Evolutionary conservation across 441 rosid genomes (phyloP).

Genomic region (Aleurites moluccanus): DNA sequence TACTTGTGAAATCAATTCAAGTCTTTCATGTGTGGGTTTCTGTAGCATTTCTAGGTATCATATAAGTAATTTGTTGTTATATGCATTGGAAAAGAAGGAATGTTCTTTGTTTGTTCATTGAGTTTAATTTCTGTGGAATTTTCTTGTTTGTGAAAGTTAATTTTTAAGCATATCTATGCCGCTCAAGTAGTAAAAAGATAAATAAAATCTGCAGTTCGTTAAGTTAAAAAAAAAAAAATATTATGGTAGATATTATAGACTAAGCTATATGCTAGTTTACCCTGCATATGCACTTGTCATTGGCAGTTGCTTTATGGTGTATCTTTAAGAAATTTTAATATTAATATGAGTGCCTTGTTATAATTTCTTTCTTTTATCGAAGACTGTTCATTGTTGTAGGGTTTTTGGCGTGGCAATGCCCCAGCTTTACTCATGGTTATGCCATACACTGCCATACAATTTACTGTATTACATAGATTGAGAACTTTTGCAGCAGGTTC

Average conservation of each 20-base stretch:
- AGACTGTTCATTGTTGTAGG: constrained; percentile 49
- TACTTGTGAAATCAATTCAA: too few species aligned
- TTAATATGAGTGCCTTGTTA: background rate
- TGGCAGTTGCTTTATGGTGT: background rate
- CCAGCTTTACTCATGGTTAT: constrained; percentile 98
- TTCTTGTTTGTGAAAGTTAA: background rate
- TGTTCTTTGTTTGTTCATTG: background rate
- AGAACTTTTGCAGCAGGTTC: constrained; percentile 87
- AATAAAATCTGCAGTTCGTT: background rate
- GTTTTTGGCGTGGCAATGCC: constrained; percentile 98
- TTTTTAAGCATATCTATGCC: background rate
- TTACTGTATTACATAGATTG: constrained; percentile 75
- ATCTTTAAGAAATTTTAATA: background rate
- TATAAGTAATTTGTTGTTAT: too few species aligned
- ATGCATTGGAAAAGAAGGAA: too few species aligned
- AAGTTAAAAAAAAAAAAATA: too few species aligned
- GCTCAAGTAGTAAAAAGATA: background rate
- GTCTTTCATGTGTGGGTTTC: too few species aligned
- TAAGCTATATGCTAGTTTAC: background rate
- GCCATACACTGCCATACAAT: constrained; percentile 94
- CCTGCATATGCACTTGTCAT: background rate
- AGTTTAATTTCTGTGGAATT: background rate
- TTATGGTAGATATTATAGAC: background rate
- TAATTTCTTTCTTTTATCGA: constrained; percentile 12
- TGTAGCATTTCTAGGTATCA: too few species aligned